Evolutionary conservation across 768 basidiomycete genomes (phyloP).

Genomic region (Amanita exitialis): DNA sequence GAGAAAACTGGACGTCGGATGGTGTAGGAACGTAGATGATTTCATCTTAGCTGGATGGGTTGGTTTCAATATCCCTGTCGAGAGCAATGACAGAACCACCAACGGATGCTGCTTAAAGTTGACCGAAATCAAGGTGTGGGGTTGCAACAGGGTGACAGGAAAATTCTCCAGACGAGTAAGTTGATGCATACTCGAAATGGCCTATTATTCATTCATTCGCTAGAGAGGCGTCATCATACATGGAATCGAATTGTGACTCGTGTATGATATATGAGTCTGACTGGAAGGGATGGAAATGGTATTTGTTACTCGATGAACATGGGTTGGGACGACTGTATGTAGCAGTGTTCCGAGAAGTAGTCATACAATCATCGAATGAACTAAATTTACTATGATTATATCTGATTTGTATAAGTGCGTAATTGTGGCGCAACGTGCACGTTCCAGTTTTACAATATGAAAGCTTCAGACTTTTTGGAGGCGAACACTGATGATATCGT

Average conservation of each 20-base stretch:
- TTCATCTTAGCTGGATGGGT: constrained; percentile 68
- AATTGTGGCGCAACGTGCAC: no score
- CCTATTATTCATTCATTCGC: neutral
- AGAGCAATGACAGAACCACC: constrained; percentile 10
- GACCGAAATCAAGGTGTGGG: constrained; percentile 42
- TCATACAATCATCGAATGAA: no score
- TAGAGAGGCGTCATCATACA: constrained; percentile 21
- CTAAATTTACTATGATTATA: no score
- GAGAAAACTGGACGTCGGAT: constrained; percentile 67
- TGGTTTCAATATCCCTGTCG: constrained; percentile 18
- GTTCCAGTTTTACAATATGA: no score
- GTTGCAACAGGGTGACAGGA: constrained; percentile 38
- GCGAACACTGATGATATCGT: constrained; percentile 39
- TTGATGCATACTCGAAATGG: neutral
- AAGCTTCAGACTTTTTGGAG: constrained; percentile 7
- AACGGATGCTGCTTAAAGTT: constrained; percentile 27
- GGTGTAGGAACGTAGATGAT: constrained; percentile 77
- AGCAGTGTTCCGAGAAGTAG: no score
- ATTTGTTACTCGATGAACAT: neutral
- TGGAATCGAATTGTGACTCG: constrained; percentile 17
- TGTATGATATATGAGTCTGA: neutral
- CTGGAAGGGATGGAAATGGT: neutral
- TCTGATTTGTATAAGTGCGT: no score
- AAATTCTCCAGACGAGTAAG: constrained; percentile 31
- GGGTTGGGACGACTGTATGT: no score